Conservation (phyloP, 2,329 filamentous ascomycete genomes). For the Aspergillus phoenicis region DNA sequence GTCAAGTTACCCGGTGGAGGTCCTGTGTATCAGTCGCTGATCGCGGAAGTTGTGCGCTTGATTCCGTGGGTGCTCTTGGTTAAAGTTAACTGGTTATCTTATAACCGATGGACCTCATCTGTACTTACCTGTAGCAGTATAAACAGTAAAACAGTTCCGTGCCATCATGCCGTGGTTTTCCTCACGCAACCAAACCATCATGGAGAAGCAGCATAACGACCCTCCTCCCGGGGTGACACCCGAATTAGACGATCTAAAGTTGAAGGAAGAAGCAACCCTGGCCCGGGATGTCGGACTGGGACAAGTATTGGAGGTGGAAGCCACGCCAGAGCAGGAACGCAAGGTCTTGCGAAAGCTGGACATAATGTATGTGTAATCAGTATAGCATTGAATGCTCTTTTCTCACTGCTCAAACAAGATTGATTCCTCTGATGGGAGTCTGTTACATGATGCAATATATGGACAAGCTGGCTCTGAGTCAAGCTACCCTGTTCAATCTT, state of each 20-base stretch:
- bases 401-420: conserved; percentile 11
- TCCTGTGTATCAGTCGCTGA: neutral
- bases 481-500: conserved; percentile 31
- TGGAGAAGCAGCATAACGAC: conserved; percentile 23
- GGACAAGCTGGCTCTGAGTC: conserved; percentile 37
- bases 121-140: neutral
- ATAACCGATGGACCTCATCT: neutral
- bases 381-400: neutral
- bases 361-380: conserved; percentile 22
- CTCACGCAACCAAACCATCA: conserved; percentile 6
- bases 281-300: conserved; percentile 32
- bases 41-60: neutral
- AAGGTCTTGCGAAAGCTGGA: conserved; percentile 33
- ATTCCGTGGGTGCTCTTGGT: neutral
- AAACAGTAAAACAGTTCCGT: neutral
- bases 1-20: neutral
- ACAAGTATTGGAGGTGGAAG: conserved; percentile 27
- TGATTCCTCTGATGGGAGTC: conserved; percentile 33
- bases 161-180: neutral
- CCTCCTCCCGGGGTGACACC: neutral
- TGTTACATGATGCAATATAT: conserved; percentile 36
- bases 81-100: neutral
- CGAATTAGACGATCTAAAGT: conserved; percentile 23
- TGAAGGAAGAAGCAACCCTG: conserved; percentile 17
- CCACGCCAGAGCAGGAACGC: conserved; percentile 27